Evolutionary conservation across 2,329 filamentous ascomycete species (phyloP).

Genomic region (Orbilia quercus): DNA sequence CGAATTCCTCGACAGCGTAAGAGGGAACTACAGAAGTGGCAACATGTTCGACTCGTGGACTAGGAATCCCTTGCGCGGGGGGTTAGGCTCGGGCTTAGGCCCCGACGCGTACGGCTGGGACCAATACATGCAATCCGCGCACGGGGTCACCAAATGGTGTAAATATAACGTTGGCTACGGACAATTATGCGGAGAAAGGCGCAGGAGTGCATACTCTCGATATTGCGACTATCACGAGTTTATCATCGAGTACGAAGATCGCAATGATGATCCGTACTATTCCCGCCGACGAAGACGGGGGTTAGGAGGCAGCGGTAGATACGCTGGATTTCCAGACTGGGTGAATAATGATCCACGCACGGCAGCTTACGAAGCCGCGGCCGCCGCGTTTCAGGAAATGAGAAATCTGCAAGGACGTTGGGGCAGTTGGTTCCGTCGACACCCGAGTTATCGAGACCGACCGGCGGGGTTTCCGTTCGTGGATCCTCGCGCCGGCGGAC

Average conservation of each 20-base stretch:
- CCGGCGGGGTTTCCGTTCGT: neutral
- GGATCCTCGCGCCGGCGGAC: neutral
- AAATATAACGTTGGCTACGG: conserved; percentile 23
- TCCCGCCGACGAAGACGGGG: neutral
- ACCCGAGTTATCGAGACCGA: neutral
- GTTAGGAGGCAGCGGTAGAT: too few species aligned
- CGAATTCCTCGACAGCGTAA: conserved; percentile 31
- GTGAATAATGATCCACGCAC: conserved; percentile 1
- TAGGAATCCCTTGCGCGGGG: neutral
- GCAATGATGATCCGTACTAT: neutral
- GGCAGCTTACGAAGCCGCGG: conserved; percentile 24
- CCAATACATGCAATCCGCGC: neutral
- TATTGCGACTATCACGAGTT: conserved; percentile 41
- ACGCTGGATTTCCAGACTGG: too few species aligned
- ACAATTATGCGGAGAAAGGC: conserved; percentile 14
- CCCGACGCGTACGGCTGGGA: conserved; percentile 10
- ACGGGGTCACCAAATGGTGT: conserved; percentile 10
- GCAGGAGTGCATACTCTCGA: conserved; percentile 3
- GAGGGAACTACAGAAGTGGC: conserved; percentile 2
- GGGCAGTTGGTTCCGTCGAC: neutral
- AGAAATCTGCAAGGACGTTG: neutral
- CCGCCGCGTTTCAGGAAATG: conserved; percentile 11
- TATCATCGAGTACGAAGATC: neutral
- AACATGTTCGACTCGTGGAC: conserved; percentile 20
- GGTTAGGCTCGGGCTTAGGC: neutral